A percentile compares a stretch with the other conserved stretches of the same genome.
Conservation (phyloP, 78 protist species). For the Bigelowiella natans region DNA sequence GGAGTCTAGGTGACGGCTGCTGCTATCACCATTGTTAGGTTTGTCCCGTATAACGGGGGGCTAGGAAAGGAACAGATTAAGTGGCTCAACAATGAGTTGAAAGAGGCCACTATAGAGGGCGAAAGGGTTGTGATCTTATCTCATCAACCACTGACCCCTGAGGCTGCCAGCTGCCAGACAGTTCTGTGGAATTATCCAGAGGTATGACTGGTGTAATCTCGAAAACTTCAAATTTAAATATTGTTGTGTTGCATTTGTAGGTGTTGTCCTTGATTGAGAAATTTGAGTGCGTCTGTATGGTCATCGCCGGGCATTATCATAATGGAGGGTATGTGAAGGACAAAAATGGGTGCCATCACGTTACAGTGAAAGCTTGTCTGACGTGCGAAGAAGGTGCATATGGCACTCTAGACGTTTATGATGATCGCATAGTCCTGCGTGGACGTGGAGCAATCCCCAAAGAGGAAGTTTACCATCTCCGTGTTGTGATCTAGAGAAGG, state of each 20-base stretch:
- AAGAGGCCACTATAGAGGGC: not conserved
- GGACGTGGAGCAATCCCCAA: too few species aligned
- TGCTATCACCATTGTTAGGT: too few species aligned
- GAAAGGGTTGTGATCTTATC: not conserved
- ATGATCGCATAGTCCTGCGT: too few species aligned
- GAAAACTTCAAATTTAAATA: too few species aligned
- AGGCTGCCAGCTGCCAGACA: not conserved
- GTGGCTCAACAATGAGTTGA: slow-evolving; percentile 13
- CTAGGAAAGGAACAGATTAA: not conserved
- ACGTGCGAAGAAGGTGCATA: too few species aligned
- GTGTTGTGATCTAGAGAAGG: too few species aligned
- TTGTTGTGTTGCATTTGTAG: not conserved
- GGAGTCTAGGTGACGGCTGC: too few species aligned
- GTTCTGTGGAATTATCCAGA: not conserved
- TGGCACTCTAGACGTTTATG: too few species aligned
- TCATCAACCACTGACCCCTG: slow-evolving; percentile 2
- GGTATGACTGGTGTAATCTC: too few species aligned
- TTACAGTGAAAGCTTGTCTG: not conserved
- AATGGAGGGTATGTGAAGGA: not conserved
- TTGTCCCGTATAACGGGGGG: slow-evolving; percentile 26
- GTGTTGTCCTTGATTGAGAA: not conserved
- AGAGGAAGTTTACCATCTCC: too few species aligned
- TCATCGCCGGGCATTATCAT: slow-evolving; percentile 5
- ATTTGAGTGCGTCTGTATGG: not conserved
- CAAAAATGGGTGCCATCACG: not conserved